Evolutionary conservation across 768 basidiomycete genomes (phyloP).

Genomic region (Candolleomyces eurysporus): DNA sequence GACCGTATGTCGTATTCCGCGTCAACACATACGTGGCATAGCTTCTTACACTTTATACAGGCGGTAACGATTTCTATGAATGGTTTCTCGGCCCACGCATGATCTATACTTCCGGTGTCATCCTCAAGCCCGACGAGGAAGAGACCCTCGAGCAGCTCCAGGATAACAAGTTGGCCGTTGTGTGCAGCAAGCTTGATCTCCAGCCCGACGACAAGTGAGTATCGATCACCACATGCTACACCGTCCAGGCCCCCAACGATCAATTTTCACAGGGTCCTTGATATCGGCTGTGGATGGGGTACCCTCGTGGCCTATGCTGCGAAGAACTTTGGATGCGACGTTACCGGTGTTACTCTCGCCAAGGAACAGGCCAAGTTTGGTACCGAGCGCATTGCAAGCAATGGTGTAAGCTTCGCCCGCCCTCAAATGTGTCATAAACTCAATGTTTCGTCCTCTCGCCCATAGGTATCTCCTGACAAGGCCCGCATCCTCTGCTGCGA

Average conservation of each 20-base stretch:
- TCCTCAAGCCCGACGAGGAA: conserved; percentile 62
- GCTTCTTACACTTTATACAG: conserved; percentile 29
- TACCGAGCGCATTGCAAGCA: conserved; percentile 79
- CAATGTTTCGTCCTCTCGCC: not conserved
- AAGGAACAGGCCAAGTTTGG: conserved; percentile 93
- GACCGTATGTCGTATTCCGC: conserved; percentile 59
- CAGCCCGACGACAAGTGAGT: conserved; percentile 71
- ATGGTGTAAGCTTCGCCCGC: conserved; percentile 49
- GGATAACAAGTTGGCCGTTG: conserved; percentile 95
- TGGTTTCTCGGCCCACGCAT: conserved; percentile 97
- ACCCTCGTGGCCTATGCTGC: conserved; percentile 92
- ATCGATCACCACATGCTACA: not conserved
- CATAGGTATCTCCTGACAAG: conserved; percentile 52
- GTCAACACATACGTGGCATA: not conserved
- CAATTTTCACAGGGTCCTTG: conserved; percentile 52
- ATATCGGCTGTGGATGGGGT: conserved; percentile 96
- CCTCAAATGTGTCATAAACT: too few relatives aligned
- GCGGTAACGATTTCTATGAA: conserved; percentile 94
- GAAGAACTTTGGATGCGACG: conserved; percentile 96
- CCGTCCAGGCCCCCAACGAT: conserved; percentile 23
- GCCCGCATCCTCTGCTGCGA: conserved; percentile 93
- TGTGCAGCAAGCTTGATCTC: conserved; percentile 92
- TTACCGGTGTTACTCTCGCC: conserved; percentile 91
- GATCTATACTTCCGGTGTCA: conserved; percentile 96
- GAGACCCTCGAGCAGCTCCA: conserved; percentile 93